A percentile compares a stretch with the other conserved stretches of the same genome.
phyloP scores from a whole-genome alignment of 768 basidiomycete species.

The Pleurotus tuoliensis region DNA sequence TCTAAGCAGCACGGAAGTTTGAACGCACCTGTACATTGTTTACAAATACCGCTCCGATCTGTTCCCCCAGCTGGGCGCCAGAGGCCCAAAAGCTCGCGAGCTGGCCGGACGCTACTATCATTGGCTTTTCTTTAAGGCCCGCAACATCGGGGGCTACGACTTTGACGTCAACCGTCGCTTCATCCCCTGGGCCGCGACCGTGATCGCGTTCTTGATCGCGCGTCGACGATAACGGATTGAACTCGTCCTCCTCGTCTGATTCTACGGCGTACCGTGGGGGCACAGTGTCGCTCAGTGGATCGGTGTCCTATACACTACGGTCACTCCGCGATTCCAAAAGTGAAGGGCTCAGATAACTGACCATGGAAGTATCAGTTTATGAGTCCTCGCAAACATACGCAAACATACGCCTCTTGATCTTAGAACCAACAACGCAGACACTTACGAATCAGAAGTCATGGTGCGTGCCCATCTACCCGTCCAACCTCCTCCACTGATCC shows the following conservation, averaged over 20 bases:
- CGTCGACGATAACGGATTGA: constrained; percentile 33
- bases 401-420: background rate
- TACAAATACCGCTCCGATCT: constrained; percentile 41
- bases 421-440: too few relatives aligned
- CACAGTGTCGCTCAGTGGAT: constrained; percentile 51
- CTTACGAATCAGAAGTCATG: too few relatives aligned
- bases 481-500: too few relatives aligned
- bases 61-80: constrained; percentile 49
- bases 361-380: too few relatives aligned
- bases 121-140: constrained; percentile 11
- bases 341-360: too few relatives aligned
- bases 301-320: constrained; percentile 33
- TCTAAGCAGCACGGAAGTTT: too few relatives aligned
- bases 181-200: constrained; percentile 8
- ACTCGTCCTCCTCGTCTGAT: constrained; percentile 68
- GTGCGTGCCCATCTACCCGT: background rate
- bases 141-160: constrained; percentile 31
- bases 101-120: constrained; percentile 45
- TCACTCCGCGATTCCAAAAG: too few relatives aligned
- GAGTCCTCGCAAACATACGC: background rate
- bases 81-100: constrained; percentile 47
- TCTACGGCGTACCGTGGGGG: constrained; percentile 63
- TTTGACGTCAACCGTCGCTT: constrained; percentile 23
- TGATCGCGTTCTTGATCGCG: constrained; percentile 11
- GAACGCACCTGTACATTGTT: constrained; percentile 40